A percentile compares a stretch with the other conserved stretches of the same genome.
Conservation (phyloP, 2,329 filamentous ascomycete genomes). For the Aspergillus quadrilineatus region DNA sequence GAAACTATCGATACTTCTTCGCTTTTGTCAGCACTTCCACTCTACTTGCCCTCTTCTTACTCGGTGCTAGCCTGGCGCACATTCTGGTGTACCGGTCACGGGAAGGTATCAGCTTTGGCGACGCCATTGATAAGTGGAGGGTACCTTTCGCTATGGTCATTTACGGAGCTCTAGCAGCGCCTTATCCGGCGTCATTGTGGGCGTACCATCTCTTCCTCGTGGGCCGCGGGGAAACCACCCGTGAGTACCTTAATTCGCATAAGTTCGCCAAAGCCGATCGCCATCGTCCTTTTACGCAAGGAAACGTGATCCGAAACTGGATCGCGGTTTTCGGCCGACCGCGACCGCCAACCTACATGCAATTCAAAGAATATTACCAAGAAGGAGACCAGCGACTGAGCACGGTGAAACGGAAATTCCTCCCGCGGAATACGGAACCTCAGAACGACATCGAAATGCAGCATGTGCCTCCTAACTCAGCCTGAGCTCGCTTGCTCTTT, state of each 20-base stretch:
- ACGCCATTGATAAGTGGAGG: conserved; percentile 68
- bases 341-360: conserved; percentile 81
- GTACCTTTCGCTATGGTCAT: conserved; percentile 87
- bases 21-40: conserved; percentile 81
- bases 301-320: conserved; percentile 73
- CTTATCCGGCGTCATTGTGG: conserved; percentile 81
- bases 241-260: conserved; percentile 93
- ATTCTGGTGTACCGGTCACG: conserved; percentile 68
- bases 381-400: conserved; percentile 84
- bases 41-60: conserved; percentile 71
- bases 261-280: conserved; percentile 92
- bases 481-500: conserved; percentile 17
- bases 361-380: conserved; percentile 74
- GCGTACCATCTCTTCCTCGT: conserved; percentile 91
- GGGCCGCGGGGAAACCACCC: conserved; percentile 86
- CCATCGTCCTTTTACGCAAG: conserved; percentile 85
- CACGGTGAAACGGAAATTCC: conserved; percentile 53
- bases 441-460: conserved; percentile 72
- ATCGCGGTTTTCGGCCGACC: conserved; percentile 77
- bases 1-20: conserved; percentile 98
- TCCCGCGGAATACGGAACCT: conserved; percentile 50
- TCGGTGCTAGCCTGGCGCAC: conserved; percentile 77
- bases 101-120: conserved; percentile 65
- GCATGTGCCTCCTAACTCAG: conserved; percentile 44
- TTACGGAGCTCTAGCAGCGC: conserved; percentile 70